Base-by-base conservation (phyloP, 371 early-diverging fungal species). In the Mortierella sp. region DNA sequence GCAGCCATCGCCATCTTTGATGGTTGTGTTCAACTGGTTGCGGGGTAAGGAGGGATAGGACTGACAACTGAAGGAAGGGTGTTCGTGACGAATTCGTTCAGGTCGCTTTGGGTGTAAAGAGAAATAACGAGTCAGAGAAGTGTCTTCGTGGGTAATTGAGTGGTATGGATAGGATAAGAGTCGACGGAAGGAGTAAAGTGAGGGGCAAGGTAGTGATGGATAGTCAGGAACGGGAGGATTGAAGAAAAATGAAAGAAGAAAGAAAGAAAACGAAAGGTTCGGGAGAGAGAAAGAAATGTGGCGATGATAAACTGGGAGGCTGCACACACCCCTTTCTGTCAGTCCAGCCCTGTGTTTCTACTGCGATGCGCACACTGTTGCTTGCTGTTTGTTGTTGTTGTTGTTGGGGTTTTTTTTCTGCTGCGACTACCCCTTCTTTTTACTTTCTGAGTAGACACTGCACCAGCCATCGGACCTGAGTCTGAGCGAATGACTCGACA, bases 1-100 rank as follows among this genome's bases (percentile, higher is more conserved):
- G 82, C 77, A 24, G 77, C 74, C 77, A 77, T 81, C 6, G 82
- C 74, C 82, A 81, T 80, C 39, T 68, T 50, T 43, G 1, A 4
- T 19, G 43, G 64, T 52, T 10, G 41, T 10, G n/a, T 45, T 22
- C 26, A 19, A 16, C 22, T 41, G 34, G 22, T 34, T 31, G 66
- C 48, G 39, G 31, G 43, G 37, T 26, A n/a, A 43, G 29, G 4
- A 48, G 34, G 29, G 11, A 7, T 45, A 19, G 31, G 44, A 19
- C 19, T 14, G n/a, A n/a, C n/a, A n/a, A n/a, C n/a, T n/a, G n/a
- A 45, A 16, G 66, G 34, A 48, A 47, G 7, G 67, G 5, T 22
- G 37, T 34, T 39, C 24, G 55, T 50, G 2, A 1, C 31, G n/a
- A 26, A 11, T 58, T 37, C 26, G 50, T 40, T 16, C 14, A n/a